phyloP scores from a whole-genome alignment of 129 eudicot species.

The Scalesia atractyloides region DNA sequence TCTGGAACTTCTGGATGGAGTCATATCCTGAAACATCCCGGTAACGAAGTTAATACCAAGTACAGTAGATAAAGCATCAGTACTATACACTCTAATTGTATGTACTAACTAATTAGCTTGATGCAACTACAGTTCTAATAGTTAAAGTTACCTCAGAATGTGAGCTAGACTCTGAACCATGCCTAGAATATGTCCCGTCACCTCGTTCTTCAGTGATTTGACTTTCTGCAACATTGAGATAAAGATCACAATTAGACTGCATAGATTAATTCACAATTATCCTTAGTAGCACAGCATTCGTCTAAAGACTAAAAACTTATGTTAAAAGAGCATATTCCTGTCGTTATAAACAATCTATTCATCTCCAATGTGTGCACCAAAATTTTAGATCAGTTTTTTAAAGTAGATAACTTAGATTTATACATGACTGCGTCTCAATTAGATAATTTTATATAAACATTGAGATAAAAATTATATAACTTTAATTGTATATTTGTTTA shows the following conservation, averaged over 20 bases:
- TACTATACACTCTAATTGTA: background rate
- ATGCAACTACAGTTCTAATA: background rate
- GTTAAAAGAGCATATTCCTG: background rate
- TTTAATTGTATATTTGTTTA: background rate
- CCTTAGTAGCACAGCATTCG: background rate
- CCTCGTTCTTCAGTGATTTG: conserved; percentile 44
- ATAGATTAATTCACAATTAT: background rate
- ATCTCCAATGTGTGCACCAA: background rate
- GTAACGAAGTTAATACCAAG: conserved; percentile 9
- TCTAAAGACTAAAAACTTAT: conserved; percentile 11
- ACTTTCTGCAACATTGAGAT: conserved; percentile 55
- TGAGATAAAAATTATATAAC: background rate
- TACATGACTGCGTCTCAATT: background rate
- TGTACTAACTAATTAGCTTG: background rate
- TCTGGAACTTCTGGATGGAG: conserved; percentile 48
- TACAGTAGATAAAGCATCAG: background rate
- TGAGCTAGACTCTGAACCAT: conserved; percentile 32
- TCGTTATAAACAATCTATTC: background rate
- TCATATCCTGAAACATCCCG: conserved; percentile 37
- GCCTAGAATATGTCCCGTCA: conserved; percentile 34
- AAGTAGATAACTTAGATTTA: background rate
- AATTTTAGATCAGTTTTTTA: background rate
- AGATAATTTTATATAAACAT: background rate
- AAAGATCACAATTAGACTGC: conserved; percentile 12
- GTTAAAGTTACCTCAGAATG: conserved; percentile 41